phyloP scores from a whole-genome alignment of 305 asterid genomes.

The Solanum hybrid region DNA sequence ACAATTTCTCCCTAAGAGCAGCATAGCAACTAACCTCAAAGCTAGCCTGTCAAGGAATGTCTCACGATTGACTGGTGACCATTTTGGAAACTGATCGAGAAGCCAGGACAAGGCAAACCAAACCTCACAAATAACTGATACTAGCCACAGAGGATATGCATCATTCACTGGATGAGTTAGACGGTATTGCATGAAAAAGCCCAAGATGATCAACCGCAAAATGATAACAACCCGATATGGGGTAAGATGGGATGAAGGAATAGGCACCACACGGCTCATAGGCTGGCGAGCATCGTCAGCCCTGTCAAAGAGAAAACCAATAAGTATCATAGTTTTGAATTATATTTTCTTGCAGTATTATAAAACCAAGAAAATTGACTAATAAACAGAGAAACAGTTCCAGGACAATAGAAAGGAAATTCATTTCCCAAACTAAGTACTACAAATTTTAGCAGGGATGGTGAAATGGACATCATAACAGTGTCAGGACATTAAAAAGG shows the following conservation, averaged over 20 bases:
- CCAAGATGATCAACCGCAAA: conserved; percentile 60
- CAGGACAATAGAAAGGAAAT: not conserved
- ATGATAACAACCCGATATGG: conserved; percentile 48
- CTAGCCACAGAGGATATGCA: conserved; percentile 73
- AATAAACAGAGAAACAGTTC: not conserved
- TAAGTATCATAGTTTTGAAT: not conserved
- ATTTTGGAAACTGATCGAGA: conserved; percentile 71
- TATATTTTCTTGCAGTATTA: not conserved
- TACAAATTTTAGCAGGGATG: not conserved
- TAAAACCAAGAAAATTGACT: not conserved
- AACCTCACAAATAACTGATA: conserved; percentile 70
- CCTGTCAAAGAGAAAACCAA: conserved; percentile 7
- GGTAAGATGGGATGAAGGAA: conserved; percentile 26
- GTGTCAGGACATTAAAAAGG: not conserved
- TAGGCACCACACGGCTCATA: conserved; percentile 31
- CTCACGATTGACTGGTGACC: conserved; percentile 69
- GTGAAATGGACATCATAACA: not conserved
- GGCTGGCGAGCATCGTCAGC: conserved; percentile 30
- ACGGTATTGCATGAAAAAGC: conserved; percentile 70
- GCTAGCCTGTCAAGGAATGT: conserved; percentile 72
- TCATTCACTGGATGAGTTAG: conserved; percentile 57
- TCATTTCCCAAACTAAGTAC: not conserved
- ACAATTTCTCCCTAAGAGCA: not conserved
- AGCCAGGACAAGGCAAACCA: conserved; percentile 85
- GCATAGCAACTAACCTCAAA: conserved; percentile 38